phyloP scores from a whole-genome alignment of 208 protist species.

The Herpetomonas samuelpessoai region DNA sequence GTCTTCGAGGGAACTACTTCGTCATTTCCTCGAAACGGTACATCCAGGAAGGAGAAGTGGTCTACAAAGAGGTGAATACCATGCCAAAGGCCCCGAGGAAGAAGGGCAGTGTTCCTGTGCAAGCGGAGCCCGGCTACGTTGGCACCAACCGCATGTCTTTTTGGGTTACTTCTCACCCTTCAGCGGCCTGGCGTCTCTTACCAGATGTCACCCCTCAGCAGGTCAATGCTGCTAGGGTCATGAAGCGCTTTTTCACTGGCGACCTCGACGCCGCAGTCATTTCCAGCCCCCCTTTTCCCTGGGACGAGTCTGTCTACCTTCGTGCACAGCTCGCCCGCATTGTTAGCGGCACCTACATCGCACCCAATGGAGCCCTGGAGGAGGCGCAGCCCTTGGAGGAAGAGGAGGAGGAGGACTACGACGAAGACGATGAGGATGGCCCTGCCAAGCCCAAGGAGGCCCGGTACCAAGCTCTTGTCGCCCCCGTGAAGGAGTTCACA shows the following conservation, averaged over 20 bases:
- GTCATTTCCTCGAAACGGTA: slow-evolving; percentile 79
- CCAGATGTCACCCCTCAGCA: slow-evolving; percentile 94
- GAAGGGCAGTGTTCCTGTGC: slow-evolving; percentile 75
- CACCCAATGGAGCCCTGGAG: slow-evolving; percentile 83
- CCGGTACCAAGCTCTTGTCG: slow-evolving; percentile 78
- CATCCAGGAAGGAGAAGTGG: slow-evolving; percentile 62
- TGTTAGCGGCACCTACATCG: slow-evolving; percentile 81
- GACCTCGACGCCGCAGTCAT: slow-evolving; percentile 79
- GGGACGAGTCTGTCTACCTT: slow-evolving; percentile 89
- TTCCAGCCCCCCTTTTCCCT: slow-evolving; percentile 89
- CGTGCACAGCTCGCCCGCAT: slow-evolving; percentile 95
- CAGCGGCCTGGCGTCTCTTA: slow-evolving; percentile 74
- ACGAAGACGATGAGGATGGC: slow-evolving; percentile 49
- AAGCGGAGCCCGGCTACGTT: slow-evolving; percentile 79
- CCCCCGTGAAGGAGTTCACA: slow-evolving; percentile 55
- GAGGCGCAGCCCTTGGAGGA: slow-evolving; percentile 78
- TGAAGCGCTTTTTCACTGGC: slow-evolving; percentile 91
- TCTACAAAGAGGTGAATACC: slow-evolving; percentile 85
- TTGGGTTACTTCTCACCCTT: slow-evolving; percentile 85
- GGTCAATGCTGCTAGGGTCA: slow-evolving; percentile 81
- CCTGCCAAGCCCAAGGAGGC: slow-evolving; percentile 69
- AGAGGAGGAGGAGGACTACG: slow-evolving; percentile 84
- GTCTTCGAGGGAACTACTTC: slow-evolving; percentile 78
- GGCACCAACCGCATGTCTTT: slow-evolving; percentile 89
- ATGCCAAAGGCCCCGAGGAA: slow-evolving; percentile 87